A percentile compares a stretch with the other conserved stretches of the same genome.
These are phyloP conservation scores for Trichoderma atrobrunneum DNA, from an alignment of 2,329 filamentous ascomycete species.

Conservation along the genomic window DNA sequence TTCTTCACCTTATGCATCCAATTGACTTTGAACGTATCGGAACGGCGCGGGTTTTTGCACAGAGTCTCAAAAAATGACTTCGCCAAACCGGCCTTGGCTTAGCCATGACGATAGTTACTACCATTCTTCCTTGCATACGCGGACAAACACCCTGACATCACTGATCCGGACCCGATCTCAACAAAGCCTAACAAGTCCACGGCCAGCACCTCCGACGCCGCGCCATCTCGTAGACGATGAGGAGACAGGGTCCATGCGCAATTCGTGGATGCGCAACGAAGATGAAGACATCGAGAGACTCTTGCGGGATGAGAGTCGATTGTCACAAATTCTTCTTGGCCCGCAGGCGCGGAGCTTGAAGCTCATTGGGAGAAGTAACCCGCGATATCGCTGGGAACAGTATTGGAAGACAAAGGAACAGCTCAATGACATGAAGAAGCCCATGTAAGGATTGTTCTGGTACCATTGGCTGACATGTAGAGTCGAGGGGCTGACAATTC, in stretches of 20 bases:
- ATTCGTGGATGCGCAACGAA: conserved; percentile 28
- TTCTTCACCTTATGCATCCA: not conserved
- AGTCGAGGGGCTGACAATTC: not conserved
- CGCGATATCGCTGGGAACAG: conserved; percentile 77
- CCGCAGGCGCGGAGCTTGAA: conserved; percentile 78
- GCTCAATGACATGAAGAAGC: conserved; percentile 66
- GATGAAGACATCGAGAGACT: conserved; percentile 47
- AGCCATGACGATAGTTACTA: conserved; percentile 17
- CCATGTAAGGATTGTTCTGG: conserved; percentile 49
- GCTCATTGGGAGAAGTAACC: conserved; percentile 85
- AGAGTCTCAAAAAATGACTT: conserved; percentile 28
- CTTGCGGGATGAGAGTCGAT: conserved; percentile 54
- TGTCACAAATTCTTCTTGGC: conserved; percentile 59
- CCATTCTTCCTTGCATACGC: conserved; percentile 35
- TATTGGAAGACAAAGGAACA: conserved; percentile 83
- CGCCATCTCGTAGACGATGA: conserved; percentile 32
- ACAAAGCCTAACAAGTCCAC: conserved; percentile 31
- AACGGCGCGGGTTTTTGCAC: not conserved
- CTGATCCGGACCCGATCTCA: conserved; percentile 41
- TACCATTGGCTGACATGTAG: not conserved
- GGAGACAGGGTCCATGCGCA: conserved; percentile 27
- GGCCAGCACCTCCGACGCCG: conserved; percentile 23
- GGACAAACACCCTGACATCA: conserved; percentile 38
- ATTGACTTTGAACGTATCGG: not conserved
- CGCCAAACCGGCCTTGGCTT: conserved; percentile 28